Evolutionary conservation across 1,284 basidiomycete genomes (phyloP), one percentile per base, ranked within the genome.

Genomic region (Puccinia brachypodii): DNA sequence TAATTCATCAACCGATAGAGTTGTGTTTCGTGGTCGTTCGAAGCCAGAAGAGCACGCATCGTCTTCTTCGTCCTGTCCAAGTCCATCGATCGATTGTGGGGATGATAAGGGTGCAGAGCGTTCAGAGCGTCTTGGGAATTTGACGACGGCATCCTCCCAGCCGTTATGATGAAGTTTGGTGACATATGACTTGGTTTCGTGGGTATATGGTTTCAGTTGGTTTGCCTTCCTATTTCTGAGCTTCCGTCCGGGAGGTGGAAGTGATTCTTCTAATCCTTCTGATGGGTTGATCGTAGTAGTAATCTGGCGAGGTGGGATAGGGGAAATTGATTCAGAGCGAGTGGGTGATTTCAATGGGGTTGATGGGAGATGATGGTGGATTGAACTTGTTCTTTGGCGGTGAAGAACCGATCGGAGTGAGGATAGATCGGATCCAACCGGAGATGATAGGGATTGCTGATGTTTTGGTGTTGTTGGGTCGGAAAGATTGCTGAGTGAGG

Each of bases 61-160:
- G 9, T 36, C 4, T 66, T 42, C 62, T 66, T n/a, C 3, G 7
- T 66, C 31, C 22, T 66, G 28, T 19, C 4, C 16, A n/a, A 25
- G 40, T 8, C 9, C 25, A 3, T 44, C 19, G 68, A 44, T 71
- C 2, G 68, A 71, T 16, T 38, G 62, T 64, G 62, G 16, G 7
- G 62, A 36, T 2, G 62, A 64, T 38, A 14, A 36, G 9, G 62
- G 62, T 13, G 19, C 36, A 7, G 33, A 38, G 38, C 62, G 31
- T 7, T 38, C 6, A 22, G 3, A 38, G 19, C 13, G 62, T 36
- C 8, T 64, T 1, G 68, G 68, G 7, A 9, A 6, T 6, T 56
- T 58, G 31, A 88, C 87, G 14, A 88, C 85, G 11, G 87, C 87
- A 75, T 87, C 87, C 64, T 86, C 79, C 87, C 87, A 88, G 42